phyloP scores from a whole-genome alignment of 1,284 basidiomycete species.

The Moesziomyces antarcticus region DNA sequence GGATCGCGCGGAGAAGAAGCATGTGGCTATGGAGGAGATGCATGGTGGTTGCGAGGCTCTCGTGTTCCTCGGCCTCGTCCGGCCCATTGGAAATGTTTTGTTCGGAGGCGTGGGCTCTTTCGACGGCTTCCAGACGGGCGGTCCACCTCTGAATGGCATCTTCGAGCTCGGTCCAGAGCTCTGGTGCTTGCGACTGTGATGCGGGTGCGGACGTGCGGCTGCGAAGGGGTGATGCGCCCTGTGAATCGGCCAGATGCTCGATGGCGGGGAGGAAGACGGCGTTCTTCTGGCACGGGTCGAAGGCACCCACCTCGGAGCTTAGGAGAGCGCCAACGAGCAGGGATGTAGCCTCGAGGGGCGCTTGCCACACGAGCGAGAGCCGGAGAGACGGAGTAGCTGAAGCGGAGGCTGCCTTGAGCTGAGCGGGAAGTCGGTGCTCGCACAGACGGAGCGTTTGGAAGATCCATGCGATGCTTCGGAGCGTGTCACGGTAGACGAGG shows the following conservation, averaged over 20 bases:
- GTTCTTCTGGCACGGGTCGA: constrained; percentile 21
- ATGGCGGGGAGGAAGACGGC: constrained; percentile 20
- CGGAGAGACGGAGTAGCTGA: constrained; percentile 10
- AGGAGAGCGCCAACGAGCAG: constrained; percentile 9
- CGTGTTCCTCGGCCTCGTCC: constrained; percentile 25
- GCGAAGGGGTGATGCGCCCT: constrained; percentile 5
- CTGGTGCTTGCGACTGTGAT: constrained; percentile 9
- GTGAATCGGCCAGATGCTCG: constrained; percentile 20
- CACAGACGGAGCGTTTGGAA: constrained; percentile 32
- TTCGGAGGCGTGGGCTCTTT: neutral
- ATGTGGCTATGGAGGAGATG: constrained; percentile 8
- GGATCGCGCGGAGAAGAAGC: constrained; percentile 9
- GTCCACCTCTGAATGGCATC: constrained; percentile 13
- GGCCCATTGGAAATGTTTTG: constrained; percentile 7
- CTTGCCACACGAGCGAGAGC: constrained; percentile 25
- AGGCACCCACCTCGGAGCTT: constrained; percentile 16
- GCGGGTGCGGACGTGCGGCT: neutral
- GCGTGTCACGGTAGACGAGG: constrained; percentile 45
- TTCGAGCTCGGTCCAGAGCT: constrained; percentile 27
- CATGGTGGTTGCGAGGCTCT: constrained; percentile 2
- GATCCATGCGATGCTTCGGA: constrained; percentile 40
- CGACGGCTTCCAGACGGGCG: constrained; percentile 9
- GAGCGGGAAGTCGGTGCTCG: constrained; percentile 21
- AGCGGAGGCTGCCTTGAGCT: constrained; percentile 13
- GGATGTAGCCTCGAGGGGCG: constrained; percentile 6